Percentiles rank a stretch among this genome's conserved stretches.
Evolutionary conservation across 2,329 filamentous ascomycete genomes (phyloP).

Genomic region (Penicillium brasilianum): DNA sequence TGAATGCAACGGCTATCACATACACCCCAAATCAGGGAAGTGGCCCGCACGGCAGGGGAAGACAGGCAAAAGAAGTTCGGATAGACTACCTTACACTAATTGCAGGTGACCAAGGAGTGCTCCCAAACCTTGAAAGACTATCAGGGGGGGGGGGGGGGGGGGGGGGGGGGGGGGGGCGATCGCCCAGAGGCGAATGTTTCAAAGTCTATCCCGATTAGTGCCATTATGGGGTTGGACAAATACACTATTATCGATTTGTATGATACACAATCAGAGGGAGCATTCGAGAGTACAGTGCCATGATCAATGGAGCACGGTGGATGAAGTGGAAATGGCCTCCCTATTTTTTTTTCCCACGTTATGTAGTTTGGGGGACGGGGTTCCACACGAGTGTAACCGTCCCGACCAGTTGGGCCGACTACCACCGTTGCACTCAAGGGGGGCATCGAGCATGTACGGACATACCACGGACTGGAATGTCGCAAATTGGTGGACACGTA

Average conservation of each 20-base stretch:
- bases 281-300: too few relatives aligned
- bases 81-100: too few relatives aligned
- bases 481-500: constrained; percentile 4
- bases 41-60: background rate
- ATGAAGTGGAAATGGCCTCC: too few relatives aligned
- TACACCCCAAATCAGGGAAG: constrained; percentile 6
- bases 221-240: background rate
- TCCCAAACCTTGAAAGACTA: background rate
- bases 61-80: background rate
- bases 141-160: background rate
- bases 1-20: constrained; percentile 16
- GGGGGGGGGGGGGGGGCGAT: too few relatives aligned
- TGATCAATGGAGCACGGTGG: too few relatives aligned
- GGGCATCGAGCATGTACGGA: constrained; percentile 30
- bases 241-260: background rate
- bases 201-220: background rate
- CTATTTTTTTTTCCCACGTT: constrained; percentile 6
- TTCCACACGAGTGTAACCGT: constrained; percentile 36
- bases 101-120: background rate
- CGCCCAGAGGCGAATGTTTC: background rate
- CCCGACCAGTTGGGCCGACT: constrained; percentile 31
- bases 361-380: constrained; percentile 19
- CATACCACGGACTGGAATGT: constrained; percentile 28
- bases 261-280: background rate
- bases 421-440: constrained; percentile 39